Conservation (phyloP, 345 rosid species). For the Orychophragmus violaceus region DNA sequence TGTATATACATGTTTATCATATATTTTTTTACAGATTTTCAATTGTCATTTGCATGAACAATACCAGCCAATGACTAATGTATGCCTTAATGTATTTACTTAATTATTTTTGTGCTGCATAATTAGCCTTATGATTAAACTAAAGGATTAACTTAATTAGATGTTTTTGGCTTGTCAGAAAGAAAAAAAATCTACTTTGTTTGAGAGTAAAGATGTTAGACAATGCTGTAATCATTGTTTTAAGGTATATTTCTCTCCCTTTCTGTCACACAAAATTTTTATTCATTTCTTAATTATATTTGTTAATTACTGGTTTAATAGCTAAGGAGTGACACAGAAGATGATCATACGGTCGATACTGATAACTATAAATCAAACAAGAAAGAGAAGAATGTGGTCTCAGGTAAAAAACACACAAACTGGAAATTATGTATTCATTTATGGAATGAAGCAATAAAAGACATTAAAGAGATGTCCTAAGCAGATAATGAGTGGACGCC, state of each 20-base stretch:
- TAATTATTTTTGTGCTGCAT: neutral
- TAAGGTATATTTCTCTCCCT: slow-evolving; percentile 6
- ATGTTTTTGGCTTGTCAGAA: slow-evolving; percentile 7
- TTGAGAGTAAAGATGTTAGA: neutral
- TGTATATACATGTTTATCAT: neutral
- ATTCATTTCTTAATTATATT: slow-evolving; percentile 22
- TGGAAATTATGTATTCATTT: neutral
- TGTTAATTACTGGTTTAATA: slow-evolving; percentile 33
- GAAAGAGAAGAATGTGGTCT: slow-evolving; percentile 42
- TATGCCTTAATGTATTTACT: neutral
- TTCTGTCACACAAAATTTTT: neutral
- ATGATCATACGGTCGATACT: neutral
- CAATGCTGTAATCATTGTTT: slow-evolving; percentile 19
- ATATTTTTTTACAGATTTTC: slow-evolving; percentile 5
- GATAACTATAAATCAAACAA: neutral
- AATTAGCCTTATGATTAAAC: slow-evolving; percentile 2
- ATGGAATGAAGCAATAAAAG: slow-evolving; percentile 18
- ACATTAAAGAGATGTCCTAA: slow-evolving; percentile 28
- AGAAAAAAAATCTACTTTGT: neutral
- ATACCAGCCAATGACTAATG: neutral
- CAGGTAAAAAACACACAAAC: neutral
- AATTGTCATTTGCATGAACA: neutral
- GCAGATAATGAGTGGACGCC: slow-evolving; percentile 56
- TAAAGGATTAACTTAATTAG: neutral
- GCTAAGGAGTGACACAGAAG: slow-evolving; percentile 43